Base-by-base conservation (phyloP, 2,329 filamentous ascomycete species). In the Clarireedia paspali region DNA sequence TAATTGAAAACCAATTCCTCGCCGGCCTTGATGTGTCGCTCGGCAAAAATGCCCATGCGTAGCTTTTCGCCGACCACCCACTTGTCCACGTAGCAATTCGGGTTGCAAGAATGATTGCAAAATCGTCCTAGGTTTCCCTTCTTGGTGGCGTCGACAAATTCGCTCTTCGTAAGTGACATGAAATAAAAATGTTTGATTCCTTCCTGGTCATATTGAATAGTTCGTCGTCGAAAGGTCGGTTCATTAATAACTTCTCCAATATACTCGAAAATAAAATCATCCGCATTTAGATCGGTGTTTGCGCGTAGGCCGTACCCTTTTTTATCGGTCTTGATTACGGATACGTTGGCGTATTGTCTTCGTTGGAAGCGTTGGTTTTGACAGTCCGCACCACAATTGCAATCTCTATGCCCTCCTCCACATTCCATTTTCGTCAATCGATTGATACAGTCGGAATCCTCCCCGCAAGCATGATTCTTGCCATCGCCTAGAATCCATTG, bases 121-220 rank as follows among this genome's bases (percentile, higher is more conserved):
- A 99, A 99, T 30, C 94, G 86, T 51, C 91, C 94, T 5, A 99
- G 81, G 64, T 97, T 97, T 50, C 94, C 94, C 70, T 90, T 95
- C 70, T 94, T 95, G 9, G 94, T 99, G 23, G 94, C 94, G 73
- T 99, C 94, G 57, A 99, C 91, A 68, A 97, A 99, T 71, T 97
- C 94, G 67, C 85, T 89, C 71, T 95, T 95, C 68, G 84, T 95
- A 60, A 99, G 84, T 27, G 94, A 97, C 94, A 99, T 99, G 76
- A 99, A 99, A 74, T 99, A 99, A 72, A 99, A 99, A 73, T 99
- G 94, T 72, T 95, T 96, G 78, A 99, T 96, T 59, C 91, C 91
- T 71, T 97, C 90, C 48, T 94, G 82, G 68, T 96, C 91, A 72
- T 99, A 99, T 67, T 95, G 88, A 40, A 90, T 76, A 85, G 95